Evolutionary conservation across 2,329 filamentous ascomycete species (phyloP).

Genomic region (Aspergillus brasiliensis): DNA sequence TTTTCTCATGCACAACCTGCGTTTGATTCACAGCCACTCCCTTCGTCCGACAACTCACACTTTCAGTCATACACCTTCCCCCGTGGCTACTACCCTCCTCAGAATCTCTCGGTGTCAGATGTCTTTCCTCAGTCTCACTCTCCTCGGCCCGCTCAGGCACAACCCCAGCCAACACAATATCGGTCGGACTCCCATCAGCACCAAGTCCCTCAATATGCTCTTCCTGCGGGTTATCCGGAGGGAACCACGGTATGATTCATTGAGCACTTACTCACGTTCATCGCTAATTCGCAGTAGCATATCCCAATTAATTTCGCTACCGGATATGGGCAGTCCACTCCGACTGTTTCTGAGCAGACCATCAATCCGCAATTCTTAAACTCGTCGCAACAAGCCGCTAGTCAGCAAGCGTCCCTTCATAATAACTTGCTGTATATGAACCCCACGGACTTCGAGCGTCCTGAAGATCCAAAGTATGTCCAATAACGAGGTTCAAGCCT

Average conservation of each 20-base stretch:
- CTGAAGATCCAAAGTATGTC: constrained; percentile 32
- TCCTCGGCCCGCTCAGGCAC: constrained; percentile 27
- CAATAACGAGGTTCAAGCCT: neutral
- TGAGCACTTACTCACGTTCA: neutral
- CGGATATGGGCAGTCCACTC: constrained; percentile 30
- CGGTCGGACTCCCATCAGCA: constrained; percentile 20
- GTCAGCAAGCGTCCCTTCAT: constrained; percentile 25
- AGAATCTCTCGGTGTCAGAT: constrained; percentile 31
- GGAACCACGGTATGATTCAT: constrained; percentile 26
- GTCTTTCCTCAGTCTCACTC: constrained; percentile 29
- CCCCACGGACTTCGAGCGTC: constrained; percentile 28
- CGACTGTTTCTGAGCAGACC: constrained; percentile 32
- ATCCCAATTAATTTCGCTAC: constrained; percentile 33
- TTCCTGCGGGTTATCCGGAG: constrained; percentile 30
- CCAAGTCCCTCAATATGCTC: constrained; percentile 28
- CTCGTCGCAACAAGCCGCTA: constrained; percentile 26
- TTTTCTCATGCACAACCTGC: constrained; percentile 35
- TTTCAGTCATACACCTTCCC: constrained; percentile 38
- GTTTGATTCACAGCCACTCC: constrained; percentile 33
- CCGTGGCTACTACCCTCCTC: constrained; percentile 34
- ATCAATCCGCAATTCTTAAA: constrained; percentile 46
- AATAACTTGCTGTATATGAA: constrained; percentile 33
- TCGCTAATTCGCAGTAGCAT: constrained; percentile 24
- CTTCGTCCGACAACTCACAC: constrained; percentile 31
- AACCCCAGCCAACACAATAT: constrained; percentile 24